phyloP scores from a whole-genome alignment of 78 protist genomes.

The Dictyostelium discoideum region dicty_2.7 NC_007089.4:2054001-2054500 shows the following conservation, averaged over 20 bases:
- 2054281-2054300: conserved; percentile 10
- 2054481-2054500: conserved; percentile 15
- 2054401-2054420: conserved; percentile 19
- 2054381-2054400: conserved; percentile 28
- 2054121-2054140: conserved; percentile 38
- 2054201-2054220: neutral
- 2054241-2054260: too few species aligned
- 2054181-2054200: neutral
- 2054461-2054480: conserved; percentile 14
- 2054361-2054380: neutral
- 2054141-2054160: conserved; percentile 23
- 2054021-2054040: neutral
- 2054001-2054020: conserved; percentile 53
- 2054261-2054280: neutral
- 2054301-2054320: neutral
- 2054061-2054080: neutral
- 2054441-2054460: conserved; percentile 46
- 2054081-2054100: neutral
- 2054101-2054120: conserved; percentile 19
- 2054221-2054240: too few species aligned
- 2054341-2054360: neutral
- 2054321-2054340: conserved; percentile 12
- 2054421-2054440: conserved; percentile 28
- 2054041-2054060: too few species aligned
- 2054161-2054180: neutral